phyloP scores from a whole-genome alignment of 305 asterid genomes.

The Solanum hybrid region DNA sequence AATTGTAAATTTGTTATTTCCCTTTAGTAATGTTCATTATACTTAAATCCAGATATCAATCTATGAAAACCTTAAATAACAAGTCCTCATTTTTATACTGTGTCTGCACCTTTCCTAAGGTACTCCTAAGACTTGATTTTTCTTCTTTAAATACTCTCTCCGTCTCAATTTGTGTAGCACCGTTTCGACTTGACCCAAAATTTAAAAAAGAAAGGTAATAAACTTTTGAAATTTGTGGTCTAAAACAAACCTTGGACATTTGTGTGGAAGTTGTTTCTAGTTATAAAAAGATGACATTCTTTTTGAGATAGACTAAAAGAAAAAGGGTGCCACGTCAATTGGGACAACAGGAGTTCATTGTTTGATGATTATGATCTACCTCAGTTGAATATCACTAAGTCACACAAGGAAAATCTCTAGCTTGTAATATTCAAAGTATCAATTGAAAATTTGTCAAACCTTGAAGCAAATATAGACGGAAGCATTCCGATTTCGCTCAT shows the following conservation, averaged over 20 bases:
- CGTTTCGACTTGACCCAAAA: not conserved
- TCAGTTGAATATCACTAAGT: not conserved
- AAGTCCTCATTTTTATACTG: not conserved
- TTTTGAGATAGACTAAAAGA: not conserved
- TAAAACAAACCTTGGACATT: not conserved
- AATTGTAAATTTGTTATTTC: not conserved
- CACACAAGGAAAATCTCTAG: not conserved
- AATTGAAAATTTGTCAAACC: not conserved
- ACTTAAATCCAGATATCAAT: not conserved
- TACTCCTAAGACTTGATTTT: not conserved
- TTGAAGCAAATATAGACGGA: slow-evolving; percentile 6
- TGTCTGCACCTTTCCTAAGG: not conserved
- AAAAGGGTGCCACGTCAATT: not conserved
- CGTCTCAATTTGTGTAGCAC: not conserved
- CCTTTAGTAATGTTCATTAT: not conserved
- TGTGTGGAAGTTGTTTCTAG: not conserved
- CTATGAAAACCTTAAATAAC: not conserved
- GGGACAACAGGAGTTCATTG: not conserved
- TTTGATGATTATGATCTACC: not conserved
- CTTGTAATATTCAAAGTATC: not conserved
- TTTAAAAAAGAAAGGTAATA: not conserved
- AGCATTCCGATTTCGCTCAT: slow-evolving; percentile 11
- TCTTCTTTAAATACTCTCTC: not conserved
- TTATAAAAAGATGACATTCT: not conserved
- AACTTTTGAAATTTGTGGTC: not conserved